phyloP scores from a whole-genome alignment of 2,329 filamentous ascomycete species.

The Aschersonia sp. region DNA sequence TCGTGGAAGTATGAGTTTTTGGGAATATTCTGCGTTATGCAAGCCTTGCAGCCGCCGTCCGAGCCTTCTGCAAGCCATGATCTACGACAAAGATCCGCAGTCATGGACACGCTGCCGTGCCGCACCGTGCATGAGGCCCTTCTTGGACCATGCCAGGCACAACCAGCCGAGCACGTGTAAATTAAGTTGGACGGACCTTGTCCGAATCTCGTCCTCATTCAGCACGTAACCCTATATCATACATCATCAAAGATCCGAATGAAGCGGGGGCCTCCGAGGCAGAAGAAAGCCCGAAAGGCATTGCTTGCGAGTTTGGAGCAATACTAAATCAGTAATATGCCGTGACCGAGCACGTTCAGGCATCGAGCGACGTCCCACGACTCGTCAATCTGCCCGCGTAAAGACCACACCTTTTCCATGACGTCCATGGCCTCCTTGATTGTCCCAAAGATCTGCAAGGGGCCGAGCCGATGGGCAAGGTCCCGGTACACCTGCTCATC shows the following conservation, averaged over 20 bases:
- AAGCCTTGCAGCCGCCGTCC: too few relatives aligned
- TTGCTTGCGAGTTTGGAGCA: neutral
- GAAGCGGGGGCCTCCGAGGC: neutral
- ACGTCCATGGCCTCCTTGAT: constrained; percentile 26
- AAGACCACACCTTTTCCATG: constrained; percentile 32
- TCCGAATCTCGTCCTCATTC: too few relatives aligned
- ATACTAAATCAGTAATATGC: constrained; percentile 18
- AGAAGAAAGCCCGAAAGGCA: neutral
- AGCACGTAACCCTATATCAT: too few relatives aligned
- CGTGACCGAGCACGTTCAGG: constrained; percentile 24
- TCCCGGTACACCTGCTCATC: constrained; percentile 27
- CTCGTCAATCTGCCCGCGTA: constrained; percentile 22
- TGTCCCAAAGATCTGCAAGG: constrained; percentile 29
- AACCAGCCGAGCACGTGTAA: neutral
- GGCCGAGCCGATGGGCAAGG: constrained; percentile 25
- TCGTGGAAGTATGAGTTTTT: too few relatives aligned
- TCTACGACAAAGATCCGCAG: too few relatives aligned
- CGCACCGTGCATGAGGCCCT: neutral
- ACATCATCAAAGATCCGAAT: too few relatives aligned
- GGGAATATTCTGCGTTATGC: too few relatives aligned
- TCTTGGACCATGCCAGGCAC: neutral
- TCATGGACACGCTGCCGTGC: neutral
- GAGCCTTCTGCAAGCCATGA: too few relatives aligned
- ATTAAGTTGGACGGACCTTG: too few relatives aligned
- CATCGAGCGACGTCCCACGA: constrained; percentile 29